A percentile compares a stretch with the other conserved stretches of the same genome.
Conservation (phyloP, 2,329 filamentous ascomycete species). For the Fusarium euwallaceae region DNA sequence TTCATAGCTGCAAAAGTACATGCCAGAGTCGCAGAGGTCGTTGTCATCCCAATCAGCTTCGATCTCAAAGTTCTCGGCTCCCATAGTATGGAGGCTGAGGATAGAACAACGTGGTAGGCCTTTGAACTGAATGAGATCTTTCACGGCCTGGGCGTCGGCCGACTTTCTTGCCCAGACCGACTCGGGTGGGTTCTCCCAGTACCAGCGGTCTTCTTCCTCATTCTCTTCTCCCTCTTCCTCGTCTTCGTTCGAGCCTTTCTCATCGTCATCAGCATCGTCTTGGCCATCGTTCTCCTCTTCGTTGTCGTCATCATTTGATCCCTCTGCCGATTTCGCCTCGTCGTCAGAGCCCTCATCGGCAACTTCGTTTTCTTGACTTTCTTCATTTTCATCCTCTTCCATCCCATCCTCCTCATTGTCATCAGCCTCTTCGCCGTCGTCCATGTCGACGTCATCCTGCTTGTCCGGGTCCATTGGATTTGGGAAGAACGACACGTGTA, state of each 20-base stretch:
- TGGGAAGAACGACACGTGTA: slow-evolving; percentile 11
- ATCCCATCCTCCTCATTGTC: neutral
- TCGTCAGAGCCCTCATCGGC: neutral
- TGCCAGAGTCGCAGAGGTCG: neutral
- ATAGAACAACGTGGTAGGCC: neutral
- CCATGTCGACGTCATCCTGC: neutral
- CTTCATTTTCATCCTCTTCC: neutral
- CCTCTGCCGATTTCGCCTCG: neutral
- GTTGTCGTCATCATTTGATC: neutral
- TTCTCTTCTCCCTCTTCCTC: neutral
- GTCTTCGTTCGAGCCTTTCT: neutral
- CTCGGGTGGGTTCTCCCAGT: neutral
- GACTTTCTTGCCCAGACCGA: slow-evolving; percentile 22
- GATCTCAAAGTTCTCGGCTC: neutral
- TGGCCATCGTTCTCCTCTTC: neutral
- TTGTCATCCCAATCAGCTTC: slow-evolving; percentile 19
- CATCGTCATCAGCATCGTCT: neutral
- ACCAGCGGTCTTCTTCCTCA: neutral
- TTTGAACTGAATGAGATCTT: slow-evolving; percentile 9
- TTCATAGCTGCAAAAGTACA: slow-evolving; percentile 10
- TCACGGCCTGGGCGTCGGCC: neutral
- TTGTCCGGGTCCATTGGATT: neutral
- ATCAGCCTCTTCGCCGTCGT: neutral
- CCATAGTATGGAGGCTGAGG: slow-evolving; percentile 1
- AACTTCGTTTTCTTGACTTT: neutral